Evolutionary conservation across 2,329 filamentous ascomycete species (phyloP).

Genomic region (Teratosphaeria pseudoeucalypti): DNA sequence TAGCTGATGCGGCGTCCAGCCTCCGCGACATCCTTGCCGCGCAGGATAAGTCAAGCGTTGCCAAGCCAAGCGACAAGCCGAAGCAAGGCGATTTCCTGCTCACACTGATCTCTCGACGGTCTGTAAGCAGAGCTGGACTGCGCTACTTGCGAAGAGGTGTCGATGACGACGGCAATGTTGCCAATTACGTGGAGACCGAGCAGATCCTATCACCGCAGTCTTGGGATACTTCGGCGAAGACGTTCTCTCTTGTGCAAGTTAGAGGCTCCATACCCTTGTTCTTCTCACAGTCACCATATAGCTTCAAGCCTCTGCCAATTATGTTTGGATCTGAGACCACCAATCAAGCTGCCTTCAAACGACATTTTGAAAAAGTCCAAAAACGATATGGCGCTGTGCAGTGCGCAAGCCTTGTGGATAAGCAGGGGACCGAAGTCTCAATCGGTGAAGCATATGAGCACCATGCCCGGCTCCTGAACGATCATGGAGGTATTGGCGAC

Average conservation of each 20-base stretch:
- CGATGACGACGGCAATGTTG: slow-evolving; percentile 78
- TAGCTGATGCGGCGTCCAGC: slow-evolving; percentile 13
- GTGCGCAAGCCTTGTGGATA: slow-evolving; percentile 77
- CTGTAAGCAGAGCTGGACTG: slow-evolving; percentile 73
- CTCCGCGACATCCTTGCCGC: neutral
- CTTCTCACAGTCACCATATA: slow-evolving; percentile 91
- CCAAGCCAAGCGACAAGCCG: slow-evolving; percentile 9
- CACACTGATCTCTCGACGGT: slow-evolving; percentile 86
- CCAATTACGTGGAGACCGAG: slow-evolving; percentile 90
- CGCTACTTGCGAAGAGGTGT: slow-evolving; percentile 84
- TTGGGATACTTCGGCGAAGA: slow-evolving; percentile 52
- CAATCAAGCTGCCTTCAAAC: slow-evolving; percentile 67
- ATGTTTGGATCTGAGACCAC: slow-evolving; percentile 69
- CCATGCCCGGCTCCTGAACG: slow-evolving; percentile 56
- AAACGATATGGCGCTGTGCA: slow-evolving; percentile 67
- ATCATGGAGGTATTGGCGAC: slow-evolving; percentile 44
- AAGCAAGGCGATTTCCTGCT: slow-evolving; percentile 52
- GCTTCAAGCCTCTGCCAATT: slow-evolving; percentile 75
- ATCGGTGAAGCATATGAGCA: slow-evolving; percentile 71
- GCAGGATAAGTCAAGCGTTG: slow-evolving; percentile 7
- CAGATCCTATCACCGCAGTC: slow-evolving; percentile 69
- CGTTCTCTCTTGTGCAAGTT: slow-evolving; percentile 77
- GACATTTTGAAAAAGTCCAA: slow-evolving; percentile 63
- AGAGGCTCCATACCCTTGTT: slow-evolving; percentile 89
- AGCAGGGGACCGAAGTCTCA: slow-evolving; percentile 68